Percentiles rank a stretch among this genome's conserved stretches.
These are phyloP conservation scores for Penicillium waksmanii DNA, from an alignment of 495 filamentous ascomycete genomes.

Conservation along the genomic window DNA sequence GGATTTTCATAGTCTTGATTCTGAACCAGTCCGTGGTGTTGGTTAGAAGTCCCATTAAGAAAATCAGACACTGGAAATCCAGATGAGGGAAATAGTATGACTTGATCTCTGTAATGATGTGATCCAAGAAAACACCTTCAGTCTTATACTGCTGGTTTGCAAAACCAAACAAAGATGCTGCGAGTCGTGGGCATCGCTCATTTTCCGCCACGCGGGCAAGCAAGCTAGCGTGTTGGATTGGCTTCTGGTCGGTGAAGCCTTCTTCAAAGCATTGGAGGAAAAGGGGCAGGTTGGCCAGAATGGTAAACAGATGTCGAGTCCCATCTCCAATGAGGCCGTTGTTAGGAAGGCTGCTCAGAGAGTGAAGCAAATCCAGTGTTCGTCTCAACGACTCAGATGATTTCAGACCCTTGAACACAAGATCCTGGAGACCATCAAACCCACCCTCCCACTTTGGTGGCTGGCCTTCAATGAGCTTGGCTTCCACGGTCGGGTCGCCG, in stretches of 20 bases:
- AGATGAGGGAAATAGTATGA: conserved; percentile 80
- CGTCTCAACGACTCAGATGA: conserved; percentile 79
- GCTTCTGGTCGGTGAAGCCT: conserved; percentile 53
- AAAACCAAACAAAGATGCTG: conserved; percentile 66
- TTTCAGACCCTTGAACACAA: conserved; percentile 88
- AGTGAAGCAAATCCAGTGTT: conserved; percentile 77
- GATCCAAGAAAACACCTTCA: conserved; percentile 74
- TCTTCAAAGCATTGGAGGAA: conserved; percentile 82
- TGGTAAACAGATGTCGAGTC: conserved; percentile 77
- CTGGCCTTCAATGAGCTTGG: conserved; percentile 71
- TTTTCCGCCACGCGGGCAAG: conserved; percentile 73
- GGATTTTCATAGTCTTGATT: conserved; percentile 85
- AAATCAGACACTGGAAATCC: conserved; percentile 83
- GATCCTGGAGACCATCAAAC: conserved; percentile 83
- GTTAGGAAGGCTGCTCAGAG: conserved; percentile 76
- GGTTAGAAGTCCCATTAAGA: conserved; percentile 88
- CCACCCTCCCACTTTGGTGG: conserved; percentile 87
- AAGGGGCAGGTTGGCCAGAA: conserved; percentile 86
- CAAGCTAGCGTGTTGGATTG: conserved; percentile 64
- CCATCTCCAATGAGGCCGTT: conserved; percentile 81
- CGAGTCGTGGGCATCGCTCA: conserved; percentile 54
- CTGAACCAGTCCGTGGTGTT: conserved; percentile 90
- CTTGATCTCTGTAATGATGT: conserved; percentile 75
- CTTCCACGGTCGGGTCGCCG: conserved; percentile 65
- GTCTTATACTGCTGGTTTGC: conserved; percentile 69